Evolutionary conservation across 2,329 filamentous ascomycete genomes (phyloP), one percentile per base, ranked within the genome.

Genomic region (Trichophyton verrucosum): DNA sequence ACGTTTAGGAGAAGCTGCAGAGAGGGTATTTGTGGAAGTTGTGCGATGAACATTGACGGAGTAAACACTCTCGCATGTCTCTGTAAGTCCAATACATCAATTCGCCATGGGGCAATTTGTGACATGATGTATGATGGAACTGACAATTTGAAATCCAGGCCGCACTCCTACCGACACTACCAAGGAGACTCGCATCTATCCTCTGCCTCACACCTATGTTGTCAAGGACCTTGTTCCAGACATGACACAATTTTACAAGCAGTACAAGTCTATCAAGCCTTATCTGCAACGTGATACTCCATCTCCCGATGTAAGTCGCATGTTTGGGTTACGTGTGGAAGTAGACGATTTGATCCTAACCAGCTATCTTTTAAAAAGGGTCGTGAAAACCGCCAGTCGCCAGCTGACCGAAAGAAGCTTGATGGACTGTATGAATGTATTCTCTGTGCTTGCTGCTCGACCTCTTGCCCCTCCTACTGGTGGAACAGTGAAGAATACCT

Each of bases 401-500:
- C 90, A 76, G 91, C 84, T 68, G 92, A 99, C 68, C 91, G 94
- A 73, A 89, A 86, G 79, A 99, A 96, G 86, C 86, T 99, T 61
- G 94, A 97, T 74, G 94, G 94, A 66, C 85, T 97, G 33, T 97
- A 99, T 81, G 94, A 99, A 80, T 99, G 94, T 80, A 97, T 99
- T 77, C 87, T 99, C 62, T 99, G 94, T 82, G 92, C 92, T 69
- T 99, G 94, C 86, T 99, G 94, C 86, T 94, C 89, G 67, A 99
- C 94, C 22, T 96, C 92, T 55, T 99, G 94, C 82, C 94, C 94
- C n/a, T 96, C 91, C 17, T 99, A 99, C 83, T 99, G 94, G 94
- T 99, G 94, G 94, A 99, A 99, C 82, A 86, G 87, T 68, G 91
- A 97, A 79, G 91, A 97, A 77, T 99, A 99, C 80, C 89, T 99